Base-by-base conservation (phyloP, 768 basidiomycete species). In the Lentinula edodes region DNA sequence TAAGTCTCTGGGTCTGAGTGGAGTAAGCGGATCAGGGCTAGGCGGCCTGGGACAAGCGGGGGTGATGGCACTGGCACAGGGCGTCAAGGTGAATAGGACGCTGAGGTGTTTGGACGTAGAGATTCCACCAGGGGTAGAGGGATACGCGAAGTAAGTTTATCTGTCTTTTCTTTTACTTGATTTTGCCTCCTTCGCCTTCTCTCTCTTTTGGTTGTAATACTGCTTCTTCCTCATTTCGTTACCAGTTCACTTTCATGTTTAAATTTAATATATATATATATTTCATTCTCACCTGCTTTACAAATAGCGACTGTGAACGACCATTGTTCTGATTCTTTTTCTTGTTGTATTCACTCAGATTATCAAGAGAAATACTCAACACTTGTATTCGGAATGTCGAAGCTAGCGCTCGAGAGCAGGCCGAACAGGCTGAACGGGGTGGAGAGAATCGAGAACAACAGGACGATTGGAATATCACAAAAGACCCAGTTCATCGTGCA, bases 321-420 rank as follows among this genome's bases (percentile, higher is more conserved):
- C 28, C 28, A 28, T 3, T 28, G 28, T 28, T 28, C 46, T 63
- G 38, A 45, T 13, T 58, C 28, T 55, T 41, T 28, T 61, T 9
- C 9, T 9, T 20, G 7, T 12, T 23, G 8, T 12, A 13, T 1
- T 55, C 48, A 38, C 56, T 52, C 61, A 80, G 90, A 60, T 85
- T 95, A 75, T 93, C 90, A 66, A 83, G 95, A 42, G 90, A 93
- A 59, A 96, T 99, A 58, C 74, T 98, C 63, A 91, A 90, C 65
- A 84, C 87, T 10, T 99, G 96, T 71, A 86, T 95, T 7, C 78
- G 95, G 61, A 98, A 99, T 66, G 98, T 96, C 0, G 95, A 98
- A 70, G 87, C 89, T 60, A 95, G 90, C 0, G 89, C 89, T 67
- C 70, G 66, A 56, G 52, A 5, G 52, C 66, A 62, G 36, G 66